Percentiles rank a stretch among this genome's conserved stretches.
Conservation (phyloP, 208 protist genomes). For the Vickermania spadyakhi region DNA sequence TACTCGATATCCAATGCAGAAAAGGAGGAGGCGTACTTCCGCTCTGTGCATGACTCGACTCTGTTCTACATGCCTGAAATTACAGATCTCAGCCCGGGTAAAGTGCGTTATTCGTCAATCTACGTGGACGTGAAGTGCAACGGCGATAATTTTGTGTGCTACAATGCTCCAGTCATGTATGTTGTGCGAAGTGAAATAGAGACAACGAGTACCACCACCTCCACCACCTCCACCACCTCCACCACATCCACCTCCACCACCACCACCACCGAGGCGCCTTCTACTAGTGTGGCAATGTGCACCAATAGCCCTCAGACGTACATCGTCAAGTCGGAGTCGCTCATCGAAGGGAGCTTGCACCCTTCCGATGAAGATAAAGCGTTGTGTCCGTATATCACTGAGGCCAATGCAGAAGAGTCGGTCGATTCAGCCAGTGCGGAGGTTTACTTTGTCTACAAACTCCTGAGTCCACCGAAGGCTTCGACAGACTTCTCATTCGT, state of each 20-base stretch:
- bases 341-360: too few relatives aligned
- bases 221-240: conserved; percentile 21
- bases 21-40: conserved; percentile 24
- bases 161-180: conserved; percentile 28
- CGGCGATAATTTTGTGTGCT: conserved; percentile 28
- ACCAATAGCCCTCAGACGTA: too few relatives aligned
- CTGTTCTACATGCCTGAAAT: conserved; percentile 1
- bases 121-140: conserved; percentile 35
- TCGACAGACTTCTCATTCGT: conserved; percentile 12
- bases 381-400: too few relatives aligned
- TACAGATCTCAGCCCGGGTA: conserved; percentile 2
- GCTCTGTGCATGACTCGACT: conserved; percentile 3
- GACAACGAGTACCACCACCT: conserved; percentile 17
- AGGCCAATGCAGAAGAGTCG: too few relatives aligned
- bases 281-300: too few relatives aligned
- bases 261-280: too few relatives aligned
- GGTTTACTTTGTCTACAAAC: too few relatives aligned
- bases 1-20: conserved; percentile 17
- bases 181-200: conserved; percentile 11
- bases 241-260: conserved; percentile 16
- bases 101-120: conserved; percentile 17
- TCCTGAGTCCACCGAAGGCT: too few relatives aligned
- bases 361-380: too few relatives aligned
- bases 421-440: too few relatives aligned
- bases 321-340: too few relatives aligned